These are phyloP conservation scores for Juglanconis oblonga DNA, from an alignment of 2,329 filamentous ascomycete species.

Conservation along the genomic window DNA sequence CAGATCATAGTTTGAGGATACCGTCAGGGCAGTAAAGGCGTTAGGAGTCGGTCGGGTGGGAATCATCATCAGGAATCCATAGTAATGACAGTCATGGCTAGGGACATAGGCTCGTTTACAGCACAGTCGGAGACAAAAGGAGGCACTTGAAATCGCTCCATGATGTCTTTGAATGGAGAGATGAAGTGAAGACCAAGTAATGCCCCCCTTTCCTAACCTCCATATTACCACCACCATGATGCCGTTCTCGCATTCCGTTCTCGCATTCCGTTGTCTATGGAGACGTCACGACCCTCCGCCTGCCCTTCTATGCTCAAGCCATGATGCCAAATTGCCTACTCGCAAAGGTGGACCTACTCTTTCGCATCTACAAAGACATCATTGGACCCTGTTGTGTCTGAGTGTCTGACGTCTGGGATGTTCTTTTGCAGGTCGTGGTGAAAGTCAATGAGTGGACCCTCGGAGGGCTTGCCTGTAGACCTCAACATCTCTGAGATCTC, in stretches of 20 bases:
- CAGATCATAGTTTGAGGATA: neutral
- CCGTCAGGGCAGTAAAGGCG: neutral
- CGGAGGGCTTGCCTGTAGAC: constrained; percentile 43
- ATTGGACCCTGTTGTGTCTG: constrained; percentile 34
- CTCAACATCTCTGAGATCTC: constrained; percentile 44
- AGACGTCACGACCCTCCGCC: neutral
- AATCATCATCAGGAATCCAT: neutral
- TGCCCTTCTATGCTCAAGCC: neutral
- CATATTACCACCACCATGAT: neutral
- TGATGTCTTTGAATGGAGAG: neutral
- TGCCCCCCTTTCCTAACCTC: neutral
- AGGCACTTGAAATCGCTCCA: neutral
- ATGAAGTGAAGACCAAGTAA: neutral
- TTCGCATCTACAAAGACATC: constrained; percentile 40
- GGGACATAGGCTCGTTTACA: neutral
- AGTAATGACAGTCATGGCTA: neutral
- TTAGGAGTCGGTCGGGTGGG: constrained; percentile 2
- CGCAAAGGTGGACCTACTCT: constrained; percentile 20
- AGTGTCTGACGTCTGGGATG: constrained; percentile 38
- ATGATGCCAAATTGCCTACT: neutral
- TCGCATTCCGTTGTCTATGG: neutral
- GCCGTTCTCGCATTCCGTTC: neutral
- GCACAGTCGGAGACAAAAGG: neutral
- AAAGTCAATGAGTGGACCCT: constrained; percentile 55
- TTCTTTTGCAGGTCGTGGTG: constrained; percentile 50